Base-by-base conservation (phyloP, 306 rosid species). In the Cucumis hystrix region DNA sequence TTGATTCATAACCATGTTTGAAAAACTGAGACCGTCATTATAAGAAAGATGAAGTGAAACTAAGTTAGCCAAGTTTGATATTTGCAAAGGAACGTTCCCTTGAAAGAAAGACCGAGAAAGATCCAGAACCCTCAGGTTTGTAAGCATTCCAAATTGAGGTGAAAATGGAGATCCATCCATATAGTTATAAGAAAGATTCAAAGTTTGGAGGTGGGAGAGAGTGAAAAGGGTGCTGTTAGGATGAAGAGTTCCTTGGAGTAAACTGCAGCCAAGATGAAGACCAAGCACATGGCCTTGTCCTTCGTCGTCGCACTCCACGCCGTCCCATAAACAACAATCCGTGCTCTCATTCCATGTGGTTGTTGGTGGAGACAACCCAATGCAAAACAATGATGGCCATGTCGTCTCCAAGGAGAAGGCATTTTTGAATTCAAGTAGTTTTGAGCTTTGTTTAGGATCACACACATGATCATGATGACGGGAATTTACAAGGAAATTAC, bases 261-360 rank as follows among this genome's bases (percentile, higher is more conserved):
- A 7, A 40, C 81, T 68, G 23, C 68, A 78, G 13, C 77, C 40
- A 13, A 78, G 75, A 18, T 74, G 57, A 37, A 80, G 79, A 3
- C 58, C 75, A 12, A 74, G 33, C 4, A 80, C 83, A 7, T 52
- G 66, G 12, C 83, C 57, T 16, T 59, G 3, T 8, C 12, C 30
- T 23, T 56, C 5, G 0, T 37, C 9, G 13, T 80, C 75, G 51
- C 83, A 80, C 3, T 33, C 30, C 6, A 80, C 79, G 17, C 83
- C 83, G 16, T 23, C 57, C 83, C 83, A 80, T 35, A 25, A 64
- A 28, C 74, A 80, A 25, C 79, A 80, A 64, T 80, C 74, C 0
- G 0, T 65, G 30, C 37, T 30, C 35, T 78, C 37, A 2, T 64
- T 63, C 75, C 80, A 78, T 40, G 54, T 18, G 13, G 23, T 28